phyloP scores from a whole-genome alignment of 2,329 filamentous ascomycete genomes.

The Venturiaceae sp. region DNA sequence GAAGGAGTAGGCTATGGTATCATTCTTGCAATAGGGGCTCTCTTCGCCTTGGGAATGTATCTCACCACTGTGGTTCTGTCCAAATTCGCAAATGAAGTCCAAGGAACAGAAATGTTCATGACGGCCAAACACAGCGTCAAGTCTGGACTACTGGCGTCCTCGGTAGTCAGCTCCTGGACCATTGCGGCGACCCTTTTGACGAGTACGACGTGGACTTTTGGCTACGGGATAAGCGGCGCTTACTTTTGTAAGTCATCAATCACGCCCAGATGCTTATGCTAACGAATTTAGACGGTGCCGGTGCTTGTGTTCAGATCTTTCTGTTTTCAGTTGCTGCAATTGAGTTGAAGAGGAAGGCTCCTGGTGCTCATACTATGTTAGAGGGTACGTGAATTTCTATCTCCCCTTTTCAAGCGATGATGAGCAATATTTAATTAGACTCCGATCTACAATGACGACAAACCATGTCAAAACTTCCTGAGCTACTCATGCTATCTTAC shows the following conservation, averaged over 20 bases:
- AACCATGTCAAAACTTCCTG: neutral
- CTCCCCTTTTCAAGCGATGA: neutral
- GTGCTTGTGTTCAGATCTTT: slow-evolving; percentile 24
- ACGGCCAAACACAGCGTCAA: slow-evolving; percentile 34
- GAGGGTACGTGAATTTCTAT: slow-evolving; percentile 14
- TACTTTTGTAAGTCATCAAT: slow-evolving; percentile 1
- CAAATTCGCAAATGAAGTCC: slow-evolving; percentile 9
- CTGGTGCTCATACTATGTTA: slow-evolving; percentile 32
- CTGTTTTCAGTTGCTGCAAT: slow-evolving; percentile 32
- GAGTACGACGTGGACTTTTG: slow-evolving; percentile 31
- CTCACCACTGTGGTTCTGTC: neutral
- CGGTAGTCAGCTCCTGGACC: slow-evolving; percentile 40
- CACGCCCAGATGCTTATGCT: neutral
- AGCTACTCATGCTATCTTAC: neutral
- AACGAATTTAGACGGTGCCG: neutral
- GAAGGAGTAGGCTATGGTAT: slow-evolving; percentile 6
- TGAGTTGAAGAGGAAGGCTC: slow-evolving; percentile 31
- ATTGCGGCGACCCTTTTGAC: slow-evolving; percentile 34
- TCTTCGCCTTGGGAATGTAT: slow-evolving; percentile 7
- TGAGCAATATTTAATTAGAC: slow-evolving; percentile 2
- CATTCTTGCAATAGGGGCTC: slow-evolving; percentile 2
- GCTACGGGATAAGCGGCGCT: slow-evolving; percentile 28
- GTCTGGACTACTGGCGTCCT: slow-evolving; percentile 35
- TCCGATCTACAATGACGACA: slow-evolving; percentile 1
- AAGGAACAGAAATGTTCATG: slow-evolving; percentile 37